These are phyloP conservation scores for Ilyonectria destructans DNA, from an alignment of 2,329 filamentous ascomycete species.

Conservation along the genomic window DNA sequence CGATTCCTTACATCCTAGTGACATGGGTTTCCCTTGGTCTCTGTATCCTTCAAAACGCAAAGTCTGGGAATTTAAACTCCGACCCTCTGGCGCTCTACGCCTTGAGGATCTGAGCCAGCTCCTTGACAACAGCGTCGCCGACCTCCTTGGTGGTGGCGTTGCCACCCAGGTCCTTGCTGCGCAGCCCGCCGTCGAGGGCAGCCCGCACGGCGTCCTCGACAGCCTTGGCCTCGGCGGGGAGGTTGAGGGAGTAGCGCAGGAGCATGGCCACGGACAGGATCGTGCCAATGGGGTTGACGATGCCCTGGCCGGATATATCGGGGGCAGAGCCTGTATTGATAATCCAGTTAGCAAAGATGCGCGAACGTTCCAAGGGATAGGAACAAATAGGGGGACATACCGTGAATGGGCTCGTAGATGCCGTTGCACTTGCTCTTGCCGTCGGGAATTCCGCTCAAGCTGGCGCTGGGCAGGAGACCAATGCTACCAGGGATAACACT, in stretches of 20 bases:
- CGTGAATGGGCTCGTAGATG: constrained; percentile 98
- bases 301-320: constrained; percentile 89
- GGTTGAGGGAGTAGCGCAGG: constrained; percentile 91
- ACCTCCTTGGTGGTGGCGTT: constrained; percentile 78
- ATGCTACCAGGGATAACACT: constrained; percentile 94
- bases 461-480: constrained; percentile 90
- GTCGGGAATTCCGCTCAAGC: constrained; percentile 88
- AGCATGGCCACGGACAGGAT: constrained; percentile 97
- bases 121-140: constrained; percentile 82
- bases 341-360: constrained; percentile 12
- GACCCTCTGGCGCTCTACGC: constrained; percentile 35
- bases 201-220: constrained; percentile 87
- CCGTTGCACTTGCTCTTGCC: constrained; percentile 89
- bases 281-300: constrained; percentile 91
- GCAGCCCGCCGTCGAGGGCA: constrained; percentile 84
- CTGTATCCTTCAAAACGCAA: constrained; percentile 16
- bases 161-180: constrained; percentile 90
- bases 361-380: not conserved
- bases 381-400: constrained; percentile 61
- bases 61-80: constrained; percentile 1
- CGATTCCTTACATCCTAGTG: not conserved
- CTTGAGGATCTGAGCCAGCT: constrained; percentile 80
- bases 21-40: constrained; percentile 1
- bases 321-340: constrained; percentile 41
- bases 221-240: constrained; percentile 82